A percentile compares a stretch with the other conserved stretches of the same genome.
Evolutionary conservation across 805 yeast genomes (phyloP).

Genomic region (Candida maesae): DNA sequence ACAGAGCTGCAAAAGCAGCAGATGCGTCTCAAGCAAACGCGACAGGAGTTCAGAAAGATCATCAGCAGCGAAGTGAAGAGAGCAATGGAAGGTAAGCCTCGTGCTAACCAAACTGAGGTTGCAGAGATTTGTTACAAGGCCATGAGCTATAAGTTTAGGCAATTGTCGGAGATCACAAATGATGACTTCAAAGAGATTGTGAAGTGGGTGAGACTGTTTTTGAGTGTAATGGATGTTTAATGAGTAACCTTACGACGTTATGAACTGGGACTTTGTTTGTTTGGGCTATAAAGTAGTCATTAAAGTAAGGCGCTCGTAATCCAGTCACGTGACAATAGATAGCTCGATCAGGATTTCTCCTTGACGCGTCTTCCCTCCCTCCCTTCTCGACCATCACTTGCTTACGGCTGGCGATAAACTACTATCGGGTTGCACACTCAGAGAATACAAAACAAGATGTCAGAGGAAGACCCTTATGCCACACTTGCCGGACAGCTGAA

Average conservation of each 20-base stretch:
- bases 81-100: constrained; percentile 13
- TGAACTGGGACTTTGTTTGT: not conserved
- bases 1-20: constrained; percentile 20
- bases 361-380: too few relatives aligned
- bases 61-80: constrained; percentile 17
- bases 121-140: constrained; percentile 25
- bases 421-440: too few relatives aligned
- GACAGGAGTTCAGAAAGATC: constrained; percentile 18
- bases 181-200: constrained; percentile 12
- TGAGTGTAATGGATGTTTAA: constrained; percentile 11
- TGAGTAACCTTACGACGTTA: not conserved
- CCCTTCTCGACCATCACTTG: too few relatives aligned
- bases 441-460: too few relatives aligned
- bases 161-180: constrained; percentile 7
- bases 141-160: constrained; percentile 21
- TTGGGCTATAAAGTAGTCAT: too few relatives aligned
- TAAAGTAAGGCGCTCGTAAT: too few relatives aligned
- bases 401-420: too few relatives aligned
- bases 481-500: not conserved
- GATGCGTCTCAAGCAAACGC: constrained; percentile 10
- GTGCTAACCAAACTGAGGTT: constrained; percentile 19
- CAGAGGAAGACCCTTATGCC: not conserved
- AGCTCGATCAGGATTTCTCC: too few relatives aligned
- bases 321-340: too few relatives aligned
- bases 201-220: constrained; percentile 19